Evolutionary conservation across 2,329 filamentous ascomycete species (phyloP), one percentile per base, ranked within the genome.

Genomic region (Ceratocystiopsis sp.): DNA sequence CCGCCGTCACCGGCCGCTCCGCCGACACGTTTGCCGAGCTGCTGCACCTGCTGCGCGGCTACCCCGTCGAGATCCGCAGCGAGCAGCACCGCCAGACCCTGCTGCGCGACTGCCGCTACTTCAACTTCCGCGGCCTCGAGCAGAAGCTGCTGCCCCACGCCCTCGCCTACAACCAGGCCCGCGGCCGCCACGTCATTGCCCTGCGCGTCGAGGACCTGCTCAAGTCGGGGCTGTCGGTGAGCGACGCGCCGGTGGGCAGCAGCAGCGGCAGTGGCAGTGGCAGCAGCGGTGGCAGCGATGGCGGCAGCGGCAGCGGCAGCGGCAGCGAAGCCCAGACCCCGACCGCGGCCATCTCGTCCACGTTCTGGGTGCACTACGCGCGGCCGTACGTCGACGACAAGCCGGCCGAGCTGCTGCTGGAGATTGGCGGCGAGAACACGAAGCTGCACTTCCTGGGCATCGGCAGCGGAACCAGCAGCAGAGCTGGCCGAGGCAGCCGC

Each of bases 71-170:
- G 18, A 84, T 95, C 46, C 71, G 77, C 42, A 71, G 78, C 57
- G 82, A 87, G 49, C 67, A 71, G 3, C 89, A 96, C 55, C 78
- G 89, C 16, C 68, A 74, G 18, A 75, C 82, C 45, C 69, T 96
- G 4, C 65, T 96, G 2, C 72, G 83, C 36, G 89, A 96, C 59
- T 91, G 84, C 48, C 78, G 84, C 42, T 96, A 95, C 59, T 95
- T 89, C 59, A 85, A 94, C 57, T 78, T 96, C 52, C 89, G 87
- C 55, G 86, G 85, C 0, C 64, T 95, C 0, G 89, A 96, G 61
- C 89, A 96, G 60, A 78, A 76, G 49, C 67, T 96, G 12, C 80
- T 95, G 37, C 75, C 82, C 0, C 82, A 87, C 58, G 60, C 74
- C 25, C 80, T 89, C 47, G 75, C 69, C 42, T 86, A 76, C 59